Conservation (phyloP, 495 filamentous ascomycete species). For the Gamarada debralockiae region DNA sequence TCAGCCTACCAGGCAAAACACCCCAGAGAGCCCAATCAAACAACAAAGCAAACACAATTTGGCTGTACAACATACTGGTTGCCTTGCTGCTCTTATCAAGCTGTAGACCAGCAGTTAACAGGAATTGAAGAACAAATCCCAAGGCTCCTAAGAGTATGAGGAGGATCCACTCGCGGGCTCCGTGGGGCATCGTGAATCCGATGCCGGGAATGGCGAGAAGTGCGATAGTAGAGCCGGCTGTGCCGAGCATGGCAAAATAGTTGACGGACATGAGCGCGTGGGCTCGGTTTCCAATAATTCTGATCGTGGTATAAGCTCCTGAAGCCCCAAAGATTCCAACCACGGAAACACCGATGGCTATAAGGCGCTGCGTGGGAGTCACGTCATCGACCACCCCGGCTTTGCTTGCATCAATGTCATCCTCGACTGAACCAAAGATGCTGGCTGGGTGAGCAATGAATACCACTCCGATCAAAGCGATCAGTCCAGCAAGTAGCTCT, state of each 20-base stretch:
- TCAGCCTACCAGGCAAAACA: conserved; percentile 57
- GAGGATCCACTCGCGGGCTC: conserved; percentile 59
- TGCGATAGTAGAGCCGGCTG: conserved; percentile 43
- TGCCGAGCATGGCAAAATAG: conserved; percentile 68
- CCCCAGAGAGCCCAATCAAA: conserved; percentile 75
- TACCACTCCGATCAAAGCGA: conserved; percentile 70
- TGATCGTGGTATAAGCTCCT: conserved; percentile 68
- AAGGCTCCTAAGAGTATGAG: conserved; percentile 62
- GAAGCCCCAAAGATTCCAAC: conserved; percentile 70
- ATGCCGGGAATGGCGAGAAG: conserved; percentile 33
- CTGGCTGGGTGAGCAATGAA: conserved; percentile 69
- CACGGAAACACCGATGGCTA: conserved; percentile 63
- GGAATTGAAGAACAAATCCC: conserved; percentile 76
- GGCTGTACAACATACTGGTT: conserved; percentile 78
- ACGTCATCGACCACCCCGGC: conserved; percentile 6
- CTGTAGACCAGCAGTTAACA: conserved; percentile 70
- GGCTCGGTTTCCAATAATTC: conserved; percentile 71
- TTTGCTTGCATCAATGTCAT: conserved; percentile 22
- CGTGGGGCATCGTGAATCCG: conserved; percentile 58
- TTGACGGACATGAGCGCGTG: conserved; percentile 77
- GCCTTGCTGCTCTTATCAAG: conserved; percentile 63
- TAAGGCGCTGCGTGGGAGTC: conserved; percentile 58
- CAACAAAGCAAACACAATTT: conserved; percentile 75
- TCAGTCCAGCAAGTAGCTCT: conserved; percentile 63
- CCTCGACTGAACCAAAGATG: conserved; percentile 35